Conservation (phyloP, 2,329 filamentous ascomycete species). For the Trichoderma koningiopsis region DNA sequence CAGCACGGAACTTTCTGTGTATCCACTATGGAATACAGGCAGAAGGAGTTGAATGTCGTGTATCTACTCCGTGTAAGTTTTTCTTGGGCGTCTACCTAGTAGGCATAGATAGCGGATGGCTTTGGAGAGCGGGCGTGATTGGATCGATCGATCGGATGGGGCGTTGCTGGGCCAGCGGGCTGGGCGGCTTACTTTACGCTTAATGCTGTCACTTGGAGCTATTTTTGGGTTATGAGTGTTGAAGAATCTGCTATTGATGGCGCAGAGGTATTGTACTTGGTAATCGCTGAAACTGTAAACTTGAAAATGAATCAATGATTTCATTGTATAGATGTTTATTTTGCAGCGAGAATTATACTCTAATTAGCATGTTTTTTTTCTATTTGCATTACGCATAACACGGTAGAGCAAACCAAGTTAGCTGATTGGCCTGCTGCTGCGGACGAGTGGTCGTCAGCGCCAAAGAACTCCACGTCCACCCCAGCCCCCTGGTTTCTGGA, state of each 20-base stretch:
- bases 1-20: not conserved
- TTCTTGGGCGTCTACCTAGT: not conserved
- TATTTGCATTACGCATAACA: not conserved
- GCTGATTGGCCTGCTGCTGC: not conserved
- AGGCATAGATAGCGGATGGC: not conserved
- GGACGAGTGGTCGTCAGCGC: not conserved
- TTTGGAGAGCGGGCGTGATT: not conserved
- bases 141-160: conserved; percentile 15
- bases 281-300: not conserved
- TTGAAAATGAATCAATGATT: not conserved
- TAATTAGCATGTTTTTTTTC: not conserved
- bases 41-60: not conserved
- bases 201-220: conserved; percentile 35
- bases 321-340: not conserved
- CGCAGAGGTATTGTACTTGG: not conserved
- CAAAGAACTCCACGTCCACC: conserved; percentile 17
- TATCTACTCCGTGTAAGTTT: not conserved
- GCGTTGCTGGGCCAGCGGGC: conserved; percentile 29
- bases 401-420: not conserved
- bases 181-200: conserved; percentile 35
- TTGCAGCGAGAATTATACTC: too few relatives aligned
- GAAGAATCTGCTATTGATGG: not conserved
- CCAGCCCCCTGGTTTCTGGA: conserved; percentile 34
- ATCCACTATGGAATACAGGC: not conserved
- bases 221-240: not conserved